These are phyloP conservation scores for Ilex aquifolium DNA, from an alignment of 257 asterid genomes.

Conservation along the genomic window DNA sequence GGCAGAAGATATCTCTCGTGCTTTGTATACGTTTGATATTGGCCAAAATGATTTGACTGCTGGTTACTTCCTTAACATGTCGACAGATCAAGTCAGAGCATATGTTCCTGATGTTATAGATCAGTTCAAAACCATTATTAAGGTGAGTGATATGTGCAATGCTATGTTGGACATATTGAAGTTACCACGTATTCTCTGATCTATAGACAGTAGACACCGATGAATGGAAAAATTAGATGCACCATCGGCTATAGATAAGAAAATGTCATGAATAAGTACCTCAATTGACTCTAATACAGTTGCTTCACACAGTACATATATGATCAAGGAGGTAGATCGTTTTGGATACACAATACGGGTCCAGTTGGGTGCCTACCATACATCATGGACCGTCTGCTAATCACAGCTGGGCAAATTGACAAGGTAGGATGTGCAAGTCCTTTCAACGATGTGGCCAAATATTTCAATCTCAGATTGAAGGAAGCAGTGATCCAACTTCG, in stretches of 20 bases:
- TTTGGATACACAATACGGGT: conserved; percentile 93
- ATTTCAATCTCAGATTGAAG: conserved; percentile 51
- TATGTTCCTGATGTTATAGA: conserved; percentile 59
- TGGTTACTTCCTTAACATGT: conserved; percentile 73
- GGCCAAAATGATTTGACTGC: conserved; percentile 83
- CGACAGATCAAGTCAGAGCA: conserved; percentile 63
- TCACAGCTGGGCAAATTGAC: conserved; percentile 48
- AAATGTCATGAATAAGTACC: not conserved
- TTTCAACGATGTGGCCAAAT: conserved; percentile 51
- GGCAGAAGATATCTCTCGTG: conserved; percentile 35
- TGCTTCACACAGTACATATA: conserved; percentile 40
- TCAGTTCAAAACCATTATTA: conserved; percentile 56
- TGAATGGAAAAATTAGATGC: too few species aligned
- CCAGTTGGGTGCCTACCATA: conserved; percentile 87
- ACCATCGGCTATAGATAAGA: too few species aligned
- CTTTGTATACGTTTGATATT: conserved; percentile 76
- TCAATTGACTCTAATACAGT: not conserved
- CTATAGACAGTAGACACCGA: too few species aligned
- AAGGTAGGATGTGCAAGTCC: conserved; percentile 68
- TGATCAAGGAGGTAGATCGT: conserved; percentile 62
- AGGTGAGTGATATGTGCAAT: conserved; percentile 30
- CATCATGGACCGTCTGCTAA: conserved; percentile 37
- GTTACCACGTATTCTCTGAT: too few species aligned
- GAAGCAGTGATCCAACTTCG: conserved; percentile 49
- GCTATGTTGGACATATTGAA: too few species aligned